phyloP scores from a whole-genome alignment of 148 eudicot species.

The Oxyria digyna region DNA sequence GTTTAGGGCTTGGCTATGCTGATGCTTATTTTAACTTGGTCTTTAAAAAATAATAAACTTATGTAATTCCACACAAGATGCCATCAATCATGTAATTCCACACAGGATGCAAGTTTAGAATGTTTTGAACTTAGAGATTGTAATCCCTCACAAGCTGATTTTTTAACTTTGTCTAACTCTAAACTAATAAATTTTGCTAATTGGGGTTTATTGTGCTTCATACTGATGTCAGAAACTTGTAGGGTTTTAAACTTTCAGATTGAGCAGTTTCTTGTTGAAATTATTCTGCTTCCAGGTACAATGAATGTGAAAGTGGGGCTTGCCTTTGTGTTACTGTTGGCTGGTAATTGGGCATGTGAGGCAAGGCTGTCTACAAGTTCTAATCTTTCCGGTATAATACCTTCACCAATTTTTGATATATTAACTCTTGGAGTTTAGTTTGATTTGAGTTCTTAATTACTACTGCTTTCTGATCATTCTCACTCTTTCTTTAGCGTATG shows the following conservation, averaged over 20 bases:
- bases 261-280: background rate
- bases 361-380: conserved; percentile 13
- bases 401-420: background rate
- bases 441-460: background rate
- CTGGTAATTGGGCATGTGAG: conserved; percentile 18
- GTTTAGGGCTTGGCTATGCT: background rate
- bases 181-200: background rate
- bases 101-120: no score
- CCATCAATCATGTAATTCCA: no score
- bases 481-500: background rate
- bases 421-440: background rate
- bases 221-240: background rate
- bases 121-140: no score
- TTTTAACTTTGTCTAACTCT: no score
- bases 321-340: conserved; percentile 17
- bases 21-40: background rate
- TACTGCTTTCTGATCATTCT: background rate
- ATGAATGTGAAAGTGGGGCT: conserved; percentile 32
- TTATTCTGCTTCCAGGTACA: conserved; percentile 18
- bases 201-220: background rate
- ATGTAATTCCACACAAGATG: no score
- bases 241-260: background rate
- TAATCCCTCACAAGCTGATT: no score
- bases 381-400: conserved; percentile 10
- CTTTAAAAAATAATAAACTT: no score